phyloP scores from a whole-genome alignment of 2,329 filamentous ascomycete species.

The Colletotrichum gigasporum region DNA sequence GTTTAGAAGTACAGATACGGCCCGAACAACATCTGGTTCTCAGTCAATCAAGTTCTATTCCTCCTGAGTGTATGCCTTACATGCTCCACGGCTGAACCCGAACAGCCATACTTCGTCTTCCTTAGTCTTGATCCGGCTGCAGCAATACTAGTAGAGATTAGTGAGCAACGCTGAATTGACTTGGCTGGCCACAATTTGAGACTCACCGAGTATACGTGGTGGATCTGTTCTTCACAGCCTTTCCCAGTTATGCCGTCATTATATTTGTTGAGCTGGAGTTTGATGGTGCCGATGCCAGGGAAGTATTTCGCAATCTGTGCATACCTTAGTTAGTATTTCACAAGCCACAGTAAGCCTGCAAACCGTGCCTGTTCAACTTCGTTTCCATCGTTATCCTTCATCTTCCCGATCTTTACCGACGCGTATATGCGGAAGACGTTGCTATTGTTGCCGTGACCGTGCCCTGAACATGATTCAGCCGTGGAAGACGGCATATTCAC shows the following conservation, averaged over 20 bases:
- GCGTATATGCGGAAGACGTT: conserved; percentile 23
- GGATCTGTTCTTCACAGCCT: conserved; percentile 33
- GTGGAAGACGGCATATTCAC: too few relatives aligned
- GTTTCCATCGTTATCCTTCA: conserved; percentile 4
- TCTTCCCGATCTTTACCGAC: conserved; percentile 5
- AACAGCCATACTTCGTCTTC: conserved; percentile 51
- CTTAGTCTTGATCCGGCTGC: conserved; percentile 14
- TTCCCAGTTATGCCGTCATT: conserved; percentile 33
- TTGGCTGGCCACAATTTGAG: not conserved
- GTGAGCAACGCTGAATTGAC: not conserved
- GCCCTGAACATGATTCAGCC: not conserved
- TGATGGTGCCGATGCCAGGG: conserved; percentile 34
- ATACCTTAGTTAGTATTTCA: not conserved
- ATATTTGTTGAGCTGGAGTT: conserved; percentile 31
- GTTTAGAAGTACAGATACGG: conserved; percentile 47
- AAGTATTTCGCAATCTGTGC: conserved; percentile 17
- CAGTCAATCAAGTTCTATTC: not conserved
- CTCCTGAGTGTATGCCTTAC: not conserved
- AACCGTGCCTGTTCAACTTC: not conserved
- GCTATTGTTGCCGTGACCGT: conserved; percentile 19
- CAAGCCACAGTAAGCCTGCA: too few relatives aligned
- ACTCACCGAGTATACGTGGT: conserved; percentile 36
- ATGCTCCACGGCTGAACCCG: conserved; percentile 50
- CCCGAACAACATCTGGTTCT: conserved; percentile 42
- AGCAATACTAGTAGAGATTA: conserved; percentile 8